These are phyloP conservation scores for Saitozyma podzolica DNA, from an alignment of 768 basidiomycete genomes.

Conservation along the genomic window DNA sequence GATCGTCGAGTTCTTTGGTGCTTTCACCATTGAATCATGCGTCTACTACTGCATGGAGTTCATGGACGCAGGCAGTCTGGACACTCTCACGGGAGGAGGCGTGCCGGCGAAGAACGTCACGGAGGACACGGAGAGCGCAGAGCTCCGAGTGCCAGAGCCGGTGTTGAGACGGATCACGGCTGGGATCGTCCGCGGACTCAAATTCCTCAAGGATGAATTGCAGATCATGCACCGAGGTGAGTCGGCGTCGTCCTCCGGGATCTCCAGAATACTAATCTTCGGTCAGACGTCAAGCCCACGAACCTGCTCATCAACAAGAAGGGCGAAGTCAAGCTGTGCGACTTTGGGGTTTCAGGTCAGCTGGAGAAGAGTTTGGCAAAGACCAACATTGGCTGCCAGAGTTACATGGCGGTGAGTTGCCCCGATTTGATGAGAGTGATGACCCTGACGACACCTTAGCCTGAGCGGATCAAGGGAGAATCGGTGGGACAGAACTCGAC, in stretches of 20 bases:
- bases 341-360: slow-evolving; percentile 98
- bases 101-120: slow-evolving; percentile 53
- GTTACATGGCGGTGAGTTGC: slow-evolving; percentile 88
- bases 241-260: slow-evolving; percentile 21
- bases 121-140: slow-evolving; percentile 17
- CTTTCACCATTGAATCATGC: slow-evolving; percentile 99
- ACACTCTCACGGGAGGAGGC: slow-evolving; percentile 67
- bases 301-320: slow-evolving; percentile 86
- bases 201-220: slow-evolving; percentile 91
- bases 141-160: slow-evolving; percentile 59
- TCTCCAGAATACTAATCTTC: slow-evolving; percentile 5
- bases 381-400: slow-evolving; percentile 98
- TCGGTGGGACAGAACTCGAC: slow-evolving; percentile 79
- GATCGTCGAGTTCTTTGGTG: slow-evolving; percentile 98
- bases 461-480: slow-evolving; percentile 94
- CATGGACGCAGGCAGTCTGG: slow-evolving; percentile 98
- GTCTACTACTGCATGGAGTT: slow-evolving; percentile 99
- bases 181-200: slow-evolving; percentile 82
- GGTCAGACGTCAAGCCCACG: slow-evolving; percentile 83
- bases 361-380: slow-evolving; percentile 93
- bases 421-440: not conserved
- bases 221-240: slow-evolving; percentile 76
- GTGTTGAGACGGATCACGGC: slow-evolving; percentile 79
- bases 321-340: slow-evolving; percentile 90
- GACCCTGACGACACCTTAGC: slow-evolving; percentile 53